Percentiles rank a stretch among this genome's conserved stretches.
These are phyloP conservation scores for Alternaria incomplexa DNA, from an alignment of 2,329 filamentous ascomycete genomes.

Conservation along the genomic window DNA sequence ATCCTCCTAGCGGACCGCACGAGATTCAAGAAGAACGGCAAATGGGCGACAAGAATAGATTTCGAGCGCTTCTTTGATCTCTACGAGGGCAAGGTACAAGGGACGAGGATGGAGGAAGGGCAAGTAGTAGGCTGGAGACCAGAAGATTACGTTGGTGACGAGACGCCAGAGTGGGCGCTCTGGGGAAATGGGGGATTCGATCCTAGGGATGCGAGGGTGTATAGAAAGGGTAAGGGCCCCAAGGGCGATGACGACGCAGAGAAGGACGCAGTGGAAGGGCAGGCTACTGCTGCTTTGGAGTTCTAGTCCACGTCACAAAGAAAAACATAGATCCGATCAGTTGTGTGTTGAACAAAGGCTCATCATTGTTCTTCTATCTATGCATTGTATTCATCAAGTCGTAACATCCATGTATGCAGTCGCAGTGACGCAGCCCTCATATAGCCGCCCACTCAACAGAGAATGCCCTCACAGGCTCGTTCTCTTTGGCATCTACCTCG, in stretches of 20 bases:
- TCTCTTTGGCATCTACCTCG: slow-evolving; percentile 32
- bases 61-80: slow-evolving; percentile 88
- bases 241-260: slow-evolving; percentile 31
- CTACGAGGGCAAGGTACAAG: slow-evolving; percentile 64
- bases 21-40: slow-evolving; percentile 75
- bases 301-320: slow-evolving; percentile 4
- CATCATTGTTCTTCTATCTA: slow-evolving; percentile 6
- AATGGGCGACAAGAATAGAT: slow-evolving; percentile 92
- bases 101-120: slow-evolving; percentile 52
- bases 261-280: slow-evolving; percentile 9
- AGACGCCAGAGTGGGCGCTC: slow-evolving; percentile 90
- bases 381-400: slow-evolving; percentile 10
- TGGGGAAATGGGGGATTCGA: slow-evolving; percentile 97
- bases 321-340: background rate
- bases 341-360: background rate
- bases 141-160: slow-evolving; percentile 85
- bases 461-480: slow-evolving; percentile 69
- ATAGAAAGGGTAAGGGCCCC: slow-evolving; percentile 76
- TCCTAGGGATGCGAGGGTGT: slow-evolving; percentile 84
- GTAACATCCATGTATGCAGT: background rate
- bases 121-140: slow-evolving; percentile 70
- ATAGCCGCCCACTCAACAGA: slow-evolving; percentile 95
- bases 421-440: slow-evolving; percentile 51
- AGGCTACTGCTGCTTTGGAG: slow-evolving; percentile 10
- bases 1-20: slow-evolving; percentile 78